Evolutionary conservation across 2,329 filamentous ascomycete genomes (phyloP), one percentile per base, ranked within the genome.

Genomic region (Claviceps spartinae): DNA sequence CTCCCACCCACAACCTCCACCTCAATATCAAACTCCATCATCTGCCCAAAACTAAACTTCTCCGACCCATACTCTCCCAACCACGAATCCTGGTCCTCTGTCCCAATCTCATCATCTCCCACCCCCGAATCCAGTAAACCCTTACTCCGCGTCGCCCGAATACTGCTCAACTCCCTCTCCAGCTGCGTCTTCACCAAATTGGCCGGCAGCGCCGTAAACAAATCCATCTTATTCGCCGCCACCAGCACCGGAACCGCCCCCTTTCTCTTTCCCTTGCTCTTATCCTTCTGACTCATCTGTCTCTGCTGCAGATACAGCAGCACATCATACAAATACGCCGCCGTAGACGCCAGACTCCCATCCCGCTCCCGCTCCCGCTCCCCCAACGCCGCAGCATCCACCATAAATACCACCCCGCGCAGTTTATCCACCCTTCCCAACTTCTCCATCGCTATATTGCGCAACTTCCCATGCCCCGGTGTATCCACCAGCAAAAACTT

Each of bases 381-480:
- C 18, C 72, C 71, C 11, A 89, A 70, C 2, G 80, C 78, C 4
- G 86, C 83, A 11, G 90, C 86, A 67, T 98, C 93, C n/a, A 95
- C 80, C 56, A 96, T 72, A 66, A 91, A 98, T 49, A 97, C 77
- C 50, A 97, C 73, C 18, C 85, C 90, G 42, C 78, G 78, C 47
- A 91, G 71, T 57, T 78, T 77, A 49, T 69, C 63, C 36, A 61
- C 61, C 54, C 57, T 63, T 53, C 58, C 63, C 26, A 84, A 69
- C 50, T 69, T 71, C 43, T 73, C 67, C 54, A 85, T 73, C 3
- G 86, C 82, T 57, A 81, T 74, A 60, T 81, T 78, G 55, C 93
- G 87, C 54, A 98, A 81, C 71, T 98, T 98, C 61, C 88, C 89
- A 71, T 98, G 93, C 41, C 93, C 93, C 0, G 93, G 93, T 1